Base-by-base conservation (phyloP, 768 basidiomycete species). In the Pleurotus salmoneostramineus region DNA sequence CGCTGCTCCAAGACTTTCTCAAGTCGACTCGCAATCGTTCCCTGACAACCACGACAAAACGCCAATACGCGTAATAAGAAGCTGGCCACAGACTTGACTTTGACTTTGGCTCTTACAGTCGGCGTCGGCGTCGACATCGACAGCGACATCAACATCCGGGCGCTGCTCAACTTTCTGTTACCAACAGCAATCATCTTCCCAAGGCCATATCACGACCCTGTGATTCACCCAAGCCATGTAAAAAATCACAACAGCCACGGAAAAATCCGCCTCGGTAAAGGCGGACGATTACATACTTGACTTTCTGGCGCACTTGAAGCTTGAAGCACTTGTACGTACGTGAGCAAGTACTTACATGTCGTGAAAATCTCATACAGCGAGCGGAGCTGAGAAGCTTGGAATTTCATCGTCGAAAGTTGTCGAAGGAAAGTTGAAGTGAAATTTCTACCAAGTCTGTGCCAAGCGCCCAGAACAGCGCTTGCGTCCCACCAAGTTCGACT, bases 221-320 rank as follows among this genome's bases (percentile, higher is more conserved):
- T 55, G 52, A 55, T 55, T 55, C 37, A 43, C 37, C 52, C 12
- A n/a, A 36, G 40, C 37, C 52, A 55, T 55, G 52, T 55, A 42
- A 55, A 37, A 55, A 55, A 55, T 55, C 52, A 55, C 40, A 40
- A 54, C 52, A 43, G 36, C n/a, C 32, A 40, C 52, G 52, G 52
- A 17, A 55, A 55, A 40, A 42, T 55, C 52, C 52, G 52, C 21
- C 52, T 55, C 43, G 36, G 52, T 55, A 21, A 21, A 40, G n/a
- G 15, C 40, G 40, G 52, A 43, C 10, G 52, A 40, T 44, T 35
- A 55, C 52, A 11, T 49, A 10, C 11, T 10, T 11, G 33, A n/a
- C 45, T 8, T 46, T 15, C 45, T 15, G 45, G 21, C 21, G 21
- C 21, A 27, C 21, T 27, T 27, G 21, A n/a, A n/a, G n/a, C n/a